Evolutionary conservation across 2,329 filamentous ascomycete species (phyloP).

Genomic region (Colletotrichum tabaci): DNA sequence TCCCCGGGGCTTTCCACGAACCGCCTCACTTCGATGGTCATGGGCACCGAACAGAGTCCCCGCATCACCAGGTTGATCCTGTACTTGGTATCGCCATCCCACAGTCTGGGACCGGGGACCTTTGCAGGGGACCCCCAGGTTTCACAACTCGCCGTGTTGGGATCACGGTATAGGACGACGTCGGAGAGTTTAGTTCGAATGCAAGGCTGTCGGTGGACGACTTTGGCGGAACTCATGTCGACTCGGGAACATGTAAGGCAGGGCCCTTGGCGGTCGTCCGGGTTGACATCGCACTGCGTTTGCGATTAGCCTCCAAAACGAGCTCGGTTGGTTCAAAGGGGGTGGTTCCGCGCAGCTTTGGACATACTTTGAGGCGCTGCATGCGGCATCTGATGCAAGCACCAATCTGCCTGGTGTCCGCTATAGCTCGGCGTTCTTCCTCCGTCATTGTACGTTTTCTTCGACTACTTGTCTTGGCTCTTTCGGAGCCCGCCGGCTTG

Average conservation of each 20-base stretch:
- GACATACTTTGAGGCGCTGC: slow-evolving; percentile 59
- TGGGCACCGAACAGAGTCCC: slow-evolving; percentile 53
- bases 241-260: slow-evolving; percentile 60
- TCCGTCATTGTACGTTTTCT: slow-evolving; percentile 43
- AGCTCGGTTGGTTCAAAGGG: not conserved
- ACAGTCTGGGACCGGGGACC: slow-evolving; percentile 58
- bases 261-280: slow-evolving; percentile 48
- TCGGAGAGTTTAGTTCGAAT: slow-evolving; percentile 60
- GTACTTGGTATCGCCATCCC: slow-evolving; percentile 46
- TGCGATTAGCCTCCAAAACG: not conserved
- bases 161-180: slow-evolving; percentile 56
- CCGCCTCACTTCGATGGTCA: slow-evolving; percentile 57
- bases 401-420: slow-evolving; percentile 53
- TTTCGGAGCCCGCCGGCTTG: not conserved
- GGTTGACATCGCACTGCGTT: slow-evolving; percentile 56
- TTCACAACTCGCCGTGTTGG: slow-evolving; percentile 59
- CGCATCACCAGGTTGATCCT: slow-evolving; percentile 56
- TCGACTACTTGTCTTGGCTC: not conserved
- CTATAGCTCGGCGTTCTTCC: slow-evolving; percentile 50
- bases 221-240: slow-evolving; percentile 59
- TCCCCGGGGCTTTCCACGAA: slow-evolving; percentile 58
- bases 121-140: slow-evolving; percentile 52
- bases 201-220: slow-evolving; percentile 62
- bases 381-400: slow-evolving; percentile 63
- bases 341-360: not conserved